Evolutionary conservation across 2,329 filamentous ascomycete species (phyloP), one percentile per base, ranked within the genome.

Genomic region (Hysterium pulicare): DNA sequence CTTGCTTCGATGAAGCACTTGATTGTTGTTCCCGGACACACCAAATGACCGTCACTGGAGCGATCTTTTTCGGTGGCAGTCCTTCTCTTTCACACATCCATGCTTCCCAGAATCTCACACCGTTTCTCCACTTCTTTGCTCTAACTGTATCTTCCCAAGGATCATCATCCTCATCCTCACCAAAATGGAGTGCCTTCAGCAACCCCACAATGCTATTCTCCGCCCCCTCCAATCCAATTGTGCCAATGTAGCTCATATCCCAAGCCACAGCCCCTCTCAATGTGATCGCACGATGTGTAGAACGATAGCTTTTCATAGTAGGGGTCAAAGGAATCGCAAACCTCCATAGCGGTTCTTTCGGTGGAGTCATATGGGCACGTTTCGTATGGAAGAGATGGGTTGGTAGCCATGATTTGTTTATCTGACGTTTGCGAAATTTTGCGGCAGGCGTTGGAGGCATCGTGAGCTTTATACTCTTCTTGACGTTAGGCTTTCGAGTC

Each of bases 331-430:
- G 89, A 19, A 97, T 72, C 1, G 88, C 82, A 66, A 96, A 95
- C 31, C 90, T 80, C 93, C 93, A 98, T n/a, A 93, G 68, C 3
- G 88, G 85, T 33, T 85, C 77, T 37, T 79, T 83, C 0, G 87
- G 85, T 6, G 81, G 77, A 1, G 90, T 90, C 87, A 98, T 94
- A 46, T 80, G 86, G 17, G 93, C 89, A 46, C 93, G 77, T 67
- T 98, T 98, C 2, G 91, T 84, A 68, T 95, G 90, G 79, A 87
- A 98, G 50, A 94, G 71, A 65, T 98, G 93, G 5, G 93, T 97
- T 0, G 93, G 93, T 13, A 98, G 74, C 89, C 91, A 96, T 2
- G 87, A 90, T 72, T 97, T 97, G 64, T 87, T 77, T 34, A 84
- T 72, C 62, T 97, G 91, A 23, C 93, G 83, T 68, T 89, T 93